These are phyloP conservation scores for Eucalyptus curtisii DNA, from an alignment of 345 rosid species.

Conservation along the genomic window DNA sequence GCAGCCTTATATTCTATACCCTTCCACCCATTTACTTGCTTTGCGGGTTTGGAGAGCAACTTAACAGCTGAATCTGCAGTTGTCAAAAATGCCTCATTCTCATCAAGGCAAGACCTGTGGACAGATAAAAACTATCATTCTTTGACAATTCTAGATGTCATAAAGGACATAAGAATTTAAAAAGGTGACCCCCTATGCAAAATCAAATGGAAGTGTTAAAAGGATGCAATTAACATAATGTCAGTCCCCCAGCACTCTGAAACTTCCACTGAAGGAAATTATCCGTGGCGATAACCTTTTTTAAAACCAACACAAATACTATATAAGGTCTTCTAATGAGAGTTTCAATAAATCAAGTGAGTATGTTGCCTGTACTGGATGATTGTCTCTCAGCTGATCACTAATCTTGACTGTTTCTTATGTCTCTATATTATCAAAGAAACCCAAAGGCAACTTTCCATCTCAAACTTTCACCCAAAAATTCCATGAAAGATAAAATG, in stretches of 20 bases:
- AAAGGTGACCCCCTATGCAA: not conserved
- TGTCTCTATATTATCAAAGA: not conserved
- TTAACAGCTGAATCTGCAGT: constrained; percentile 78
- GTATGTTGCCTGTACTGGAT: not conserved
- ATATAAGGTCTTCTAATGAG: not conserved
- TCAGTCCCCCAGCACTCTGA: not conserved
- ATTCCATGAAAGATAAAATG: not conserved
- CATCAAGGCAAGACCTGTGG: constrained; percentile 89
- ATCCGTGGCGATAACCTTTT: not conserved
- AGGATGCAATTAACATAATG: not conserved
- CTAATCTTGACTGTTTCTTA: not conserved
- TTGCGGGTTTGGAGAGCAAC: constrained; percentile 62
- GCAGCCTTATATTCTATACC: constrained; percentile 81
- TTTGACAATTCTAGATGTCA: not conserved
- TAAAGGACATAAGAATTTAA: not conserved
- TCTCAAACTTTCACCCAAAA: not conserved
- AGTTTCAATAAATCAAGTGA: not conserved
- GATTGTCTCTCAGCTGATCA: not conserved
- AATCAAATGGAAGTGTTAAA: not conserved
- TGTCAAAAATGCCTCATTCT: constrained; percentile 74
- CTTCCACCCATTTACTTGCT: constrained; percentile 67
- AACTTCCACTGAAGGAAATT: not conserved
- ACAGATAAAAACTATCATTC: not conserved
- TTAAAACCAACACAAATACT: not conserved
- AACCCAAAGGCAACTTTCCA: not conserved